Evolutionary conservation across 768 basidiomycete species (phyloP), one percentile per base, ranked within the genome.

Genomic region (Pleurotus salmoneostramineus): DNA sequence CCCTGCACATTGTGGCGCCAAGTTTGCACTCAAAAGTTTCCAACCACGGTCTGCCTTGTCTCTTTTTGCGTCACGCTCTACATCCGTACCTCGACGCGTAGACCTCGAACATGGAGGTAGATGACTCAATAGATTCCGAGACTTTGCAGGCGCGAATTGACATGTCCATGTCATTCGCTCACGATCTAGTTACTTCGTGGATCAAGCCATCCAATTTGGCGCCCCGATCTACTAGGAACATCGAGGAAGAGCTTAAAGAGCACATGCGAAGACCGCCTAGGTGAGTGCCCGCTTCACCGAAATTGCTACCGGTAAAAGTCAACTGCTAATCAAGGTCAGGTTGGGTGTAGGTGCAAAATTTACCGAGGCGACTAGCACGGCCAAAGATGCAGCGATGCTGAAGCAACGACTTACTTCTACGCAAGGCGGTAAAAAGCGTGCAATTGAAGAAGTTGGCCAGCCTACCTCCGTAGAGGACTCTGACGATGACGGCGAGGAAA

Each of bases 71-170:
- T 40, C 37, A 10, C 37, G 37, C n/a, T 40, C 37, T 10, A 40
- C 32, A 27, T 27, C 21, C 21, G 21, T 27, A 27, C 21, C 21
- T 27, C 21, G 21, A 27, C 21, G 21, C 21, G 21, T 27, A 27
- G 21, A 27, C 21, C 21, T 64, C 69, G 45, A 58, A 62, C 21
- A 60, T 66, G 36, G 59, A 63, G 35, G 50, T 68, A 36, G 72
- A 80, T 58, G 80, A 85, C 58, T 78, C 80, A 42, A 76, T 90
- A 46, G 87, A 91, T 66, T 62, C 76, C 50, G 87, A 89, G 64
- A 74, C 81, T 35, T 74, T 93, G 42, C 91, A 92, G 69, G 89
- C 90, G n/a, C 88, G 88, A 71, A 84, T 92, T 54, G 88, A 93
- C 69, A 73, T 89, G 64, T 84, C 90, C 17, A 83, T 92, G 83